phyloP scores from a whole-genome alignment of 345 rosid genomes.

The Citrus hindsii region DNA sequence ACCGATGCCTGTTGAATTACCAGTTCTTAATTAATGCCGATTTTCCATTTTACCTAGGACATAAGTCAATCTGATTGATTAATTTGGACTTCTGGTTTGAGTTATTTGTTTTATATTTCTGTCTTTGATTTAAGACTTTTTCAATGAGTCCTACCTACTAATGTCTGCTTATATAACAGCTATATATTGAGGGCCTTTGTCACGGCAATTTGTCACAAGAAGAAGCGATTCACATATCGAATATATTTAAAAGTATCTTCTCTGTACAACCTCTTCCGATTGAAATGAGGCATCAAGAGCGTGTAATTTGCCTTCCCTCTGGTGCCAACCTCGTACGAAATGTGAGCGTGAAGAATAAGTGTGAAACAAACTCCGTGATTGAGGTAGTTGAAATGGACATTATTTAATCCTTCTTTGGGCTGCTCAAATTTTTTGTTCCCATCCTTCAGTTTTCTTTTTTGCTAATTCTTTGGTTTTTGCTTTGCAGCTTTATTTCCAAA shows the following conservation, averaged over 20 bases:
- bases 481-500: constrained; percentile 91
- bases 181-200: constrained; percentile 80
- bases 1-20: background rate
- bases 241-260: constrained; percentile 63
- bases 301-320: constrained; percentile 59
- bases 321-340: constrained; percentile 78
- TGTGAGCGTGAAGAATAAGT: constrained; percentile 77
- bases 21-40: background rate
- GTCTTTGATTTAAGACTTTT: constrained; percentile 2
- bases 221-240: constrained; percentile 58
- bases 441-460: constrained; percentile 13
- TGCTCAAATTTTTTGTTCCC: background rate
- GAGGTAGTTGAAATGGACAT: constrained; percentile 55
- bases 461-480: constrained; percentile 13
- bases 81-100: background rate
- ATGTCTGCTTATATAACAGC: constrained; percentile 40
- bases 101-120: background rate
- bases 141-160: background rate
- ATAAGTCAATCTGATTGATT: background rate
- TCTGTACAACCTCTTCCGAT: constrained; percentile 58
- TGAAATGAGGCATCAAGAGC: constrained; percentile 71
- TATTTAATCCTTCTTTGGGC: background rate
- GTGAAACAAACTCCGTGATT: constrained; percentile 84
- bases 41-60: background rate
- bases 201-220: constrained; percentile 89